Conservation (phyloP, 345 rosid genomes). For the Cardamine chenopodiifolia region DNA sequence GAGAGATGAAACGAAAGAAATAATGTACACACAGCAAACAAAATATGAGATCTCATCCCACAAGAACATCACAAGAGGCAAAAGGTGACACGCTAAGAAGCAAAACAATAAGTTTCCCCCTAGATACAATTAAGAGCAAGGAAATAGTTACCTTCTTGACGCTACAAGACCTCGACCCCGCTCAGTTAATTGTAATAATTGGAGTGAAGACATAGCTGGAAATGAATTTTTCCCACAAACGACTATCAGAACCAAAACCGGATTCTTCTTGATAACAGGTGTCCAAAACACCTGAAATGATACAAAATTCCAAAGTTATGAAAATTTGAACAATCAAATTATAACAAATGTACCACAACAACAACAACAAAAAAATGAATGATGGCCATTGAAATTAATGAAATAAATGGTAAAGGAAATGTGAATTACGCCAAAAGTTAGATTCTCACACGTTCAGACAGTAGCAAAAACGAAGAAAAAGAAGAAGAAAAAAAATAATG, state of each 20-base stretch:
- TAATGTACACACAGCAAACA: neutral
- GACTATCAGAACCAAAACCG: slow-evolving; percentile 37
- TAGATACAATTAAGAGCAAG: neutral
- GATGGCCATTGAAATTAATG: slow-evolving; percentile 17
- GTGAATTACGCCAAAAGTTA: neutral
- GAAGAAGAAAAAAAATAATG: neutral
- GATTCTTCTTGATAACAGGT: slow-evolving; percentile 35
- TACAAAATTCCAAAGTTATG: slow-evolving; percentile 10
- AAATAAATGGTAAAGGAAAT: slow-evolving; percentile 1
- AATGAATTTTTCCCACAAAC: slow-evolving; percentile 14
- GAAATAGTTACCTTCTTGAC: slow-evolving; percentile 66
- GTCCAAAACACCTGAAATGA: slow-evolving; percentile 43
- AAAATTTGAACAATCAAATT: neutral
- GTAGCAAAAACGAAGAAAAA: neutral
- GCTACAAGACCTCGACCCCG: slow-evolving; percentile 77
- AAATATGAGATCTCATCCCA: neutral
- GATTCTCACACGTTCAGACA: neutral
- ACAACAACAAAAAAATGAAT: neutral
- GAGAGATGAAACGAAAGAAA: neutral
- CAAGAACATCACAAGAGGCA: slow-evolving; percentile 5
- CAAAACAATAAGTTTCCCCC: neutral
- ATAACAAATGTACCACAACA: slow-evolving; percentile 13
- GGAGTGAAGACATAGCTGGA: slow-evolving; percentile 84
- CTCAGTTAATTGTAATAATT: slow-evolving; percentile 83
- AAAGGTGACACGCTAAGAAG: neutral